These are phyloP conservation scores for Cystobasidiaceae sp. DNA, from an alignment of 1,284 basidiomycete species.

Conservation along the genomic window DNA sequence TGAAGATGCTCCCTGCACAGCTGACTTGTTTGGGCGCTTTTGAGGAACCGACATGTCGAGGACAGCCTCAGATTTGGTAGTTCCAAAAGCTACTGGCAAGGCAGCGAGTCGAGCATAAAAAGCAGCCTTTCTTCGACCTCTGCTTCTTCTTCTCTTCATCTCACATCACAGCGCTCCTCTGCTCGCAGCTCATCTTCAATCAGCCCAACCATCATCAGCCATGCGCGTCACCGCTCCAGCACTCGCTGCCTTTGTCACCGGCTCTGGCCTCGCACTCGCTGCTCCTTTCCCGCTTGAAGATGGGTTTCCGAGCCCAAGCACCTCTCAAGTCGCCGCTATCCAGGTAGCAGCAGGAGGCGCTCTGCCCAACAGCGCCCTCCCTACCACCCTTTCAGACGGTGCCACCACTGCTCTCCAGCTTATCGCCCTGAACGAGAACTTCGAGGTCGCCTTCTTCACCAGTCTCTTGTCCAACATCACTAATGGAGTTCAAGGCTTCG, in stretches of 20 bases:
- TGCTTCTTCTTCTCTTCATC: too few relatives aligned
- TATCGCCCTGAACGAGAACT: conserved; percentile 35
- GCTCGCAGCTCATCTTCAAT: too few relatives aligned
- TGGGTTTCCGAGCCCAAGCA: conserved; percentile 32
- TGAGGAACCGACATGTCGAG: too few relatives aligned
- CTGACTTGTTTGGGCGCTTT: too few relatives aligned
- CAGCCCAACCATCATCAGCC: too few relatives aligned
- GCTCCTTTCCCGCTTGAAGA: conserved; percentile 30
- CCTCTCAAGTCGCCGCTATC: conserved; percentile 25
- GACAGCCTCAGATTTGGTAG: too few relatives aligned
- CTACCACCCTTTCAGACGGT: conserved; percentile 9
- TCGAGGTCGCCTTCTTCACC: conserved; percentile 34
- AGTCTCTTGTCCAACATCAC: conserved; percentile 31
- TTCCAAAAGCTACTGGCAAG: too few relatives aligned
- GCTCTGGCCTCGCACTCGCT: not conserved
- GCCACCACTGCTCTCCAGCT: conserved; percentile 31
- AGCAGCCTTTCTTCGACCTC: too few relatives aligned
- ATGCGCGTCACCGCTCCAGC: too few relatives aligned
- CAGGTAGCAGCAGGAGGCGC: conserved; percentile 23
- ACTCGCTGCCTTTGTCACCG: not conserved
- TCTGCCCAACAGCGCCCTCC: conserved; percentile 31
- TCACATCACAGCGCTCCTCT: too few relatives aligned
- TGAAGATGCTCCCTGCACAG: too few relatives aligned
- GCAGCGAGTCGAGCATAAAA: too few relatives aligned
- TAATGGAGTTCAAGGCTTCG: conserved; percentile 25